These are phyloP conservation scores for Boletellus sp. DNA, from an alignment of 768 basidiomycete genomes.

Conservation along the genomic window DNA sequence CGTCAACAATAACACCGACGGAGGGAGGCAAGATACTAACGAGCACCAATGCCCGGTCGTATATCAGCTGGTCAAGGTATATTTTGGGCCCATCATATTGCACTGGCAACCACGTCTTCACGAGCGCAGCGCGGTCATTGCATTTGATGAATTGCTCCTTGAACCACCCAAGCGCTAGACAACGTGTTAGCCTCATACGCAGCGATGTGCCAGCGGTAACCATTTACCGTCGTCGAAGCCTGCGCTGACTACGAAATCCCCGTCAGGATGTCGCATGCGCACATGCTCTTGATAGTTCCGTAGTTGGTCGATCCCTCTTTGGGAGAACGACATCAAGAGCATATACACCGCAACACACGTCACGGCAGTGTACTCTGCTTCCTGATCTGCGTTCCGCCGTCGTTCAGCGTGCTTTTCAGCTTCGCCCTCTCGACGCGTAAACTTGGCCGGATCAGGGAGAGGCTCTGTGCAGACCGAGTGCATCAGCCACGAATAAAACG, in stretches of 20 bases:
- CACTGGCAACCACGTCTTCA: constrained; percentile 83
- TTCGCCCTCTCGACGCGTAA: constrained; percentile 66
- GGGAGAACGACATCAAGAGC: constrained; percentile 88
- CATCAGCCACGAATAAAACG: constrained; percentile 1
- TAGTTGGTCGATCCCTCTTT: constrained; percentile 86
- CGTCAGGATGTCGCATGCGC: constrained; percentile 76
- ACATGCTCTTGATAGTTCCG: constrained; percentile 75
- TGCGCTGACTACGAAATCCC: constrained; percentile 70
- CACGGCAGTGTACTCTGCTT: constrained; percentile 79
- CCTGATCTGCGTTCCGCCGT: constrained; percentile 70
- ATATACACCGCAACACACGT: constrained; percentile 88
- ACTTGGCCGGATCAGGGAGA: constrained; percentile 75
- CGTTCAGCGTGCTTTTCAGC: constrained; percentile 63
- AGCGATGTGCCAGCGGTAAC: constrained; percentile 4
- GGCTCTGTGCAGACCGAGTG: constrained; percentile 50
- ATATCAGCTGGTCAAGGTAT: constrained; percentile 88
- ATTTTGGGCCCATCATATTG: constrained; percentile 79
- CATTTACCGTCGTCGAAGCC: constrained; percentile 71
- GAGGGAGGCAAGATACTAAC: constrained; percentile 43
- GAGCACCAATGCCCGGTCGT: constrained; percentile 83
- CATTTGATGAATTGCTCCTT: constrained; percentile 92
- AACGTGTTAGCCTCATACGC: constrained; percentile 6
- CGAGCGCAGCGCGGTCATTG: constrained; percentile 83
- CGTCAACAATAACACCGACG: background rate
- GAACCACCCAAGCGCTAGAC: constrained; percentile 80